Evolutionary conservation across 2,329 filamentous ascomycete genomes (phyloP), one percentile per base, ranked within the genome.

Genomic region (Fusarium sp.): DNA sequence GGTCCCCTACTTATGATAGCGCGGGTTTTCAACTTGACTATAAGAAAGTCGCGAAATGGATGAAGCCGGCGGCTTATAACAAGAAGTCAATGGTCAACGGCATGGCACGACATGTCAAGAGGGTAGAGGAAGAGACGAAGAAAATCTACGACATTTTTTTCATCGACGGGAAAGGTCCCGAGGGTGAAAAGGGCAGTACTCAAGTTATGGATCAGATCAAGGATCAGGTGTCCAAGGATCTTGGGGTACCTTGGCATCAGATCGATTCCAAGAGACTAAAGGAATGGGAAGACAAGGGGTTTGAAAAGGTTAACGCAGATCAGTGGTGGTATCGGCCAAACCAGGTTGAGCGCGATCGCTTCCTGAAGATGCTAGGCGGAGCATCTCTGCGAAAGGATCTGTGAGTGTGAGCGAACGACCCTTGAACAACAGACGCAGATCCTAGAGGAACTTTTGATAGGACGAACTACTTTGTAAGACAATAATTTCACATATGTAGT

Each of bases 11-110:
- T 3, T 75, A 74, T 7, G 68, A 75, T 20, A 9, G 6, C 1
- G 68, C 49, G 0, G 70, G 73, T 3, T 75, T 68, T 18, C 65
- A 75, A 40, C 63, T 75, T 2, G 73, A 75, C 20, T 74, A 62
- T 38, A 18, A 62, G 0, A 75, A 75, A 18, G 69, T 75, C 0
- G 44, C 44, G 6, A 40, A 55, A 14, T 63, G 53, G 59, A 74
- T 75, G 68, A 73, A 67, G 32, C 73, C 68, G 7, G 5, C 11
- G 6, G 7, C 15, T 4, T 75, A 64, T 4, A 72, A 45, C 30
- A 75, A 67, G 38, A 67, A 54, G 4, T 4, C 38, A 1, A 55
- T 45, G 8, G 59, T 75, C 4, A 64, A 53, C 0, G 46, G 68
- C 1, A 72, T 70, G 73, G 48, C 38, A 4, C 44, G 35, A 5